Evolutionary conservation across 139 green algal species (phyloP).

Genomic region (Closterium sp.): DNA sequence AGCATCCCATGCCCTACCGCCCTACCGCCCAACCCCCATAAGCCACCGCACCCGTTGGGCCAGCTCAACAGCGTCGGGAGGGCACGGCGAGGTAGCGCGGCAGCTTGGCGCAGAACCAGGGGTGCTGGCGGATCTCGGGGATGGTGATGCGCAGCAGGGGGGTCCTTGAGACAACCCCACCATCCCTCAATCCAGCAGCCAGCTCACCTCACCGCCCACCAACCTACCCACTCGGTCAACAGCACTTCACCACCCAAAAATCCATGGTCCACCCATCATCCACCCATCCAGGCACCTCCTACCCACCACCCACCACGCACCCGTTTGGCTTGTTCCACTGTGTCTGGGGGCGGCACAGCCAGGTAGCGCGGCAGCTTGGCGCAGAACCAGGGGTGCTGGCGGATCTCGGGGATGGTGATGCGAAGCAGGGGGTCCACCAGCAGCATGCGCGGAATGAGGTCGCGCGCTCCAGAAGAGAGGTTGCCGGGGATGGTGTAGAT

Average conservation of each 20-base stretch:
- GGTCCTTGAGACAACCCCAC: too few species aligned
- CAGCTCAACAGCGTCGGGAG: conserved; percentile 74
- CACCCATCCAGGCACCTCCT: too few species aligned
- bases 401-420: conserved; percentile 98
- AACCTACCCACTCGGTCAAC: too few species aligned
- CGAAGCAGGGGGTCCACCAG: conserved; percentile 97
- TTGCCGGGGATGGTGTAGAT: conserved; percentile 97
- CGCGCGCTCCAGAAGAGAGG: conserved; percentile 84
- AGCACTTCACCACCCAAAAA: too few species aligned
- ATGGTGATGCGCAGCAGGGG: conserved; percentile 98
- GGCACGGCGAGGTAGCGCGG: too few species aligned
- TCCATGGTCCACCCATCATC: too few species aligned
- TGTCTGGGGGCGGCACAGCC: conserved; percentile 63
- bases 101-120: conserved; percentile 94
- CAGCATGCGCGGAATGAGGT: conserved; percentile 99
- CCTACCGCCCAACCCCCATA: too few species aligned
- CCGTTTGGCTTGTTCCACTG: conserved; percentile 75
- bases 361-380: conserved; percentile 94
- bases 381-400: conserved; percentile 94
- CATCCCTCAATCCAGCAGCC: too few species aligned
- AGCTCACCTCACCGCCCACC: background rate
- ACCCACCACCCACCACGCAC: background rate
- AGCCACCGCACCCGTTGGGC: conserved; percentile 54
- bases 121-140: conserved; percentile 92
- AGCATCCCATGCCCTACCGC: too few species aligned